A percentile compares a stretch with the other conserved stretches of the same genome.
These are phyloP conservation scores for Dipodascus geniculatus DNA, from an alignment of 805 yeast genomes.

Conservation along the genomic window DNA sequence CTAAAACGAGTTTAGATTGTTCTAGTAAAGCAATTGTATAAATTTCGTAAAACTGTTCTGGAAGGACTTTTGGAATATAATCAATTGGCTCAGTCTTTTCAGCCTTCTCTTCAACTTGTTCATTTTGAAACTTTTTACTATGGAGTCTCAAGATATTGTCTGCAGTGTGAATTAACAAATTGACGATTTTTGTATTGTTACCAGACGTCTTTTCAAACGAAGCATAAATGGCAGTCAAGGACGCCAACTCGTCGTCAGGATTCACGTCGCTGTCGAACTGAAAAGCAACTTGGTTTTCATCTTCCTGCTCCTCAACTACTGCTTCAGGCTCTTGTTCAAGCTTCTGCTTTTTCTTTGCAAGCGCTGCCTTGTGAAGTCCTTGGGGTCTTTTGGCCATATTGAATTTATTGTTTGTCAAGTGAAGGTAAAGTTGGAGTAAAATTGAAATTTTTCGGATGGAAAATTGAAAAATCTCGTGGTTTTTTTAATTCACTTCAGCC, in stretches of 20 bases:
- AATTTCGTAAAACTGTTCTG: conserved; percentile 47
- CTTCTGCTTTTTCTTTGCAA: conserved; percentile 32
- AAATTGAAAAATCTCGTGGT: neutral
- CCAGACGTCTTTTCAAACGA: conserved; percentile 46
- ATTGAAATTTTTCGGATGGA: no score
- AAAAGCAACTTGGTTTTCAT: conserved; percentile 38
- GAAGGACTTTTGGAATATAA: conserved; percentile 9
- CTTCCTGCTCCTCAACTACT: conserved; percentile 9
- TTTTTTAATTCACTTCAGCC: neutral
- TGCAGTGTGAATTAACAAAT: conserved; percentile 89
- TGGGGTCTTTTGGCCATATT: conserved; percentile 53
- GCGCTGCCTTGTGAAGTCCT: conserved; percentile 51
- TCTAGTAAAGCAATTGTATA: conserved; percentile 51
- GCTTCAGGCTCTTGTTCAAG: conserved; percentile 16
- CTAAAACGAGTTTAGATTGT: conserved; percentile 21
- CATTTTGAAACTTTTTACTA: conserved; percentile 14
- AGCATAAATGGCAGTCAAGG: conserved; percentile 59
- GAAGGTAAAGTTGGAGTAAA: no score
- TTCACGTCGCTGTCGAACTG: conserved; percentile 61
- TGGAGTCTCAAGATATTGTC: conserved; percentile 48
- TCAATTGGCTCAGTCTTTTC: conserved; percentile 1
- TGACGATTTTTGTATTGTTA: conserved; percentile 29
- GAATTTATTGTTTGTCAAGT: no score
- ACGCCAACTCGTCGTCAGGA: conserved; percentile 69
- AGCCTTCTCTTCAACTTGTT: neutral